These are phyloP conservation scores for Xylariaceae sp. DNA, from an alignment of 2,329 filamentous ascomycete genomes.

Conservation along the genomic window DNA sequence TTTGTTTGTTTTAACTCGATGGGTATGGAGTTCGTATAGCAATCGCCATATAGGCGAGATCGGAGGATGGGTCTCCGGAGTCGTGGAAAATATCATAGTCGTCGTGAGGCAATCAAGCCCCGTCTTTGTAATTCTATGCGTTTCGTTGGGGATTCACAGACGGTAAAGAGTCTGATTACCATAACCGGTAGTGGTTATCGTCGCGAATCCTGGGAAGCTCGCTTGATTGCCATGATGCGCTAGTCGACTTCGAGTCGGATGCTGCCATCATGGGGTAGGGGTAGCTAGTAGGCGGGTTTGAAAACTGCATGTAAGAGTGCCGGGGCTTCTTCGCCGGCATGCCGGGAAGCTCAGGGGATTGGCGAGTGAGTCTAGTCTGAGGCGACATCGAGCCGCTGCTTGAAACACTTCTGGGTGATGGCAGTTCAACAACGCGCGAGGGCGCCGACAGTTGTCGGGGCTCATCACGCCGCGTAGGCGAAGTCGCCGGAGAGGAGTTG, in stretches of 20 bases:
- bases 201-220: slow-evolving; percentile 47
- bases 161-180: slow-evolving; percentile 47
- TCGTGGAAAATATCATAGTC: background rate
- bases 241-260: slow-evolving; percentile 36
- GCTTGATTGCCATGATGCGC: slow-evolving; percentile 34
- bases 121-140: slow-evolving; percentile 1
- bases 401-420: slow-evolving; percentile 39
- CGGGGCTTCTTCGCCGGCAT: slow-evolving; percentile 46
- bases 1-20: background rate
- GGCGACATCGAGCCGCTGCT: slow-evolving; percentile 47
- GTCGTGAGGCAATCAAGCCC: background rate
- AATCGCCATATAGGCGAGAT: background rate
- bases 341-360: slow-evolving; percentile 29
- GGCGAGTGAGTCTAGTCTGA: slow-evolving; percentile 31
- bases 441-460: slow-evolving; percentile 34
- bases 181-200: slow-evolving; percentile 44
- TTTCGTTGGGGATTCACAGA: slow-evolving; percentile 32
- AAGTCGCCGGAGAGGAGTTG: slow-evolving; percentile 50
- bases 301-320: slow-evolving; percentile 44
- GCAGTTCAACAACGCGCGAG: slow-evolving; percentile 34
- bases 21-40: background rate
- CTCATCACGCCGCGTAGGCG: slow-evolving; percentile 47
- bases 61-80: background rate
- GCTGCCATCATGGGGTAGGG: slow-evolving; percentile 28
- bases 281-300: slow-evolving; percentile 28